phyloP scores from a whole-genome alignment of 371 early-diverging fungal species.

The Mucor irregularis region DNA sequence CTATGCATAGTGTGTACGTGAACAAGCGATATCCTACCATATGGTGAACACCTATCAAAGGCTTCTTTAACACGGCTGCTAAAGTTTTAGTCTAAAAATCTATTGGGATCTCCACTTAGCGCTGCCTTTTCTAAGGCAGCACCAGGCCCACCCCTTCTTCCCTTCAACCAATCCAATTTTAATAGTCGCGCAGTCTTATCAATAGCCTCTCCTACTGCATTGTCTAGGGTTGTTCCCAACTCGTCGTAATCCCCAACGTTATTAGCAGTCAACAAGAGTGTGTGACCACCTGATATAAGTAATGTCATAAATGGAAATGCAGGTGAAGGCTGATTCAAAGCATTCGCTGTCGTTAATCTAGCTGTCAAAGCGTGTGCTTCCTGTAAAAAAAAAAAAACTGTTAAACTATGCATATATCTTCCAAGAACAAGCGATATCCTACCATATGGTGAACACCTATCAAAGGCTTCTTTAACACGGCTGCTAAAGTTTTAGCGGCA shows the following conservation, averaged over 20 bases:
- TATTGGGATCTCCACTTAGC: conserved; percentile 54
- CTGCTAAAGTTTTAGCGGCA: conserved; percentile 80
- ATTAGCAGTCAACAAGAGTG: conserved; percentile 66
- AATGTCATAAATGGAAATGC: conserved; percentile 77
- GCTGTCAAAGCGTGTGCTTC: conserved; percentile 80
- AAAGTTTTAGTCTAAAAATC: conserved; percentile 77
- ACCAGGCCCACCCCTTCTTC: conserved; percentile 75
- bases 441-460: conserved; percentile 89
- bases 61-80: conserved; percentile 70
- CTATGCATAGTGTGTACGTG: background rate
- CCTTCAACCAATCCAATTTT: conserved; percentile 64
- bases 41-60: conserved; percentile 84
- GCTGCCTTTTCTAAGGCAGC: conserved; percentile 76
- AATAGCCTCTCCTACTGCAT: conserved; percentile 82
- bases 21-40: conserved; percentile 57
- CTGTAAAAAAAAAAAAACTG: too few relatives aligned
- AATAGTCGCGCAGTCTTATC: conserved; percentile 78
- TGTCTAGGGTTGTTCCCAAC: conserved; percentile 75
- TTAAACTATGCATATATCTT: too few relatives aligned
- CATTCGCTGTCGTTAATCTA: conserved; percentile 43
- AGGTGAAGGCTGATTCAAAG: conserved; percentile 31
- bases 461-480: conserved; percentile 66
- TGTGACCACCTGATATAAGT: conserved; percentile 84
- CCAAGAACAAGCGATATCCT: too few relatives aligned
- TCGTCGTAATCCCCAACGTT: conserved; percentile 64